Evolutionary conservation across 164 flowering plant species (phyloP), one percentile per base, ranked within the genome.

Genomic region (Liquidambar formosana): DNA sequence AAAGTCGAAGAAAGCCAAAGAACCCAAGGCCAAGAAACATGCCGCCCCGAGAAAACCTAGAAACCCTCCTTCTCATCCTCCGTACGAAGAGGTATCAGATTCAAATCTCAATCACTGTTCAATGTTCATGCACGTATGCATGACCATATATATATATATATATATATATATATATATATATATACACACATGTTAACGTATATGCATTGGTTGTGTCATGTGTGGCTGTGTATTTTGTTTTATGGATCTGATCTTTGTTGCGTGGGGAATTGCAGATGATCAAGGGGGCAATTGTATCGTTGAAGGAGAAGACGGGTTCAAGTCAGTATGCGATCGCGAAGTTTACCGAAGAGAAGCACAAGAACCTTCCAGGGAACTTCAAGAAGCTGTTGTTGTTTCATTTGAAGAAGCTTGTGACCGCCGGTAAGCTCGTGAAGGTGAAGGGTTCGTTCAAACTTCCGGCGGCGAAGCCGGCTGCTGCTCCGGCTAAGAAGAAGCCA

Each of bases 291-390:
- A 88, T 88, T 44, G 79, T 68, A 62, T 44, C 86, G 22, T 62
- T 84, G 77, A 85, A 88, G 72, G 92, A 88, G 80, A 84, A 54
- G 72, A 77, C 73, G 0, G 92, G 92, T 22, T 88, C 92, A 56
- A 88, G 92, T 49, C 88, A 83, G 72, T 76, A 80, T 43, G 88
- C 89, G 66, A 85, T 87, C 22, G 48, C 77, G 49, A 83, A 82
- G 78, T 82, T 80, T 69, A 66, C 82, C 21, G 91, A 87, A 38
- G 91, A 85, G 67, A 85, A 84, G 78, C 83, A 88, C 3, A 83
- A 82, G 74, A 25, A 61, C 1, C 65, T 88, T 25, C 89, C 92
- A 2, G 12, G 75, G 1, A 84, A 80, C 66, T 88, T 88, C 77
- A 80, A 63, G 85, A 88, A 84, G 82, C 71, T 81, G 27, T 57